Percentiles rank a stretch among this genome's conserved stretches.
Conservation (phyloP, 1,139 yeast species). For the Sugiyamaella novakii region DNA sequence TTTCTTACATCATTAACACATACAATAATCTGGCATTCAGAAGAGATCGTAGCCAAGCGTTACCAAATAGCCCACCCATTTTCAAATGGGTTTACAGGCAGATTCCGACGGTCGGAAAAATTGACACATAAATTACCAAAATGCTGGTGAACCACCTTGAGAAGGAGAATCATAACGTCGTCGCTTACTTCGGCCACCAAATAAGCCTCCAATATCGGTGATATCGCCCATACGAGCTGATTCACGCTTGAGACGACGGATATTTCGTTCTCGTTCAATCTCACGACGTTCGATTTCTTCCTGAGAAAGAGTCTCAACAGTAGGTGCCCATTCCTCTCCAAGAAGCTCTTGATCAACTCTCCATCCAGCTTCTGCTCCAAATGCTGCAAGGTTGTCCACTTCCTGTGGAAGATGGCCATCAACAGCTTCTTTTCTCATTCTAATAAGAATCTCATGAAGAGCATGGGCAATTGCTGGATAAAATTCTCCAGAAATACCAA, state of each 20-base stretch:
- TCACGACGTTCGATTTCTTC: slow-evolving; percentile 96
- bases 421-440: slow-evolving; percentile 79
- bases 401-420: slow-evolving; percentile 71
- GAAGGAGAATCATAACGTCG: slow-evolving; percentile 33
- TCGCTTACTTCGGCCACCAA: slow-evolving; percentile 40
- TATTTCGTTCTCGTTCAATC: slow-evolving; percentile 89
- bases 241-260: slow-evolving; percentile 90
- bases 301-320: slow-evolving; percentile 79
- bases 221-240: slow-evolving; percentile 50
- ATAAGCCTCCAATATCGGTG: slow-evolving; percentile 40
- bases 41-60: too few relatives aligned
- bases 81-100: too few relatives aligned
- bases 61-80: too few relatives aligned
- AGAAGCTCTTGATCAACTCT: slow-evolving; percentile 60
- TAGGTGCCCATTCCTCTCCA: slow-evolving; percentile 88
- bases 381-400: slow-evolving; percentile 59
- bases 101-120: too few relatives aligned
- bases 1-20: slow-evolving; percentile 8
- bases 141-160: slow-evolving; percentile 30
- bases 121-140: slow-evolving; percentile 28
- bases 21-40: too few relatives aligned
- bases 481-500: slow-evolving; percentile 84
- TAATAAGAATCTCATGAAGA: slow-evolving; percentile 73
- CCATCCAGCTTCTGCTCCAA: slow-evolving; percentile 63
- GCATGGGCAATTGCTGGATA: slow-evolving; percentile 89